Evolutionary conservation across 495 filamentous ascomycete genomes (phyloP), one percentile per base, ranked within the genome.

Genomic region (Friedmanniomyces simplex): DNA sequence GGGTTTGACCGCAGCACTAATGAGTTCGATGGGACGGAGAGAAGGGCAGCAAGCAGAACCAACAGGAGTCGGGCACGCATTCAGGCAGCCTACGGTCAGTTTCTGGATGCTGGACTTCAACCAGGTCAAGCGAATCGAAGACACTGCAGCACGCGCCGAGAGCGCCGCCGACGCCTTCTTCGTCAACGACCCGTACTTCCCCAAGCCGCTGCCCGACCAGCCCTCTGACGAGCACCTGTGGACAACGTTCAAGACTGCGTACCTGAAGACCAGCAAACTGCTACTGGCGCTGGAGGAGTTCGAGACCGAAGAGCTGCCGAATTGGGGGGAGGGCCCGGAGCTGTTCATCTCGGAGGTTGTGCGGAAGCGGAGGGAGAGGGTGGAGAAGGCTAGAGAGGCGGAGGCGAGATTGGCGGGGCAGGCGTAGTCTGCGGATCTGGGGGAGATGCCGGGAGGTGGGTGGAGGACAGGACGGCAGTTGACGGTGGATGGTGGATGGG

Each of bases 171-270:
- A 22, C 1, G 64, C 62, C 10, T 65, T 67, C 49, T 65, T 62
- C 43, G 37, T 18, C 13, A 65, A 67, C 53, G 64, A 67, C 55
- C 63, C 59, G 11, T 67, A 59, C 42, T 67, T 59, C 52, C 64
- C 63, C 3, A 14, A 53, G 12, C 64, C 64, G 2, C 39, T 6
- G 3, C 5, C 39, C 3, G 39, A 43, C 2, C 3, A 43, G 4
- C 5, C 39, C 13, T 3, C 4, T 5, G 39, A 43, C 5, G 5
- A 43, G 18, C 14, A 16, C 3, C 39, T 43, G 3, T 43, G 39
- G 39, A 16, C 39, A 20, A 16, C 14, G 14, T 43, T 43, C 39
- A 16, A 13, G 3, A 13, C 4, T 6, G 39, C 39, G 2, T 43
- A 43, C 18, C 39, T 43, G 3, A 13, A 43, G 39, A 43, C 14